A percentile compares a stretch with the other conserved stretches of the same genome.
phyloP scores from a whole-genome alignment of 768 basidiomycete species.

The Xerocomus potaroensis region DNA sequence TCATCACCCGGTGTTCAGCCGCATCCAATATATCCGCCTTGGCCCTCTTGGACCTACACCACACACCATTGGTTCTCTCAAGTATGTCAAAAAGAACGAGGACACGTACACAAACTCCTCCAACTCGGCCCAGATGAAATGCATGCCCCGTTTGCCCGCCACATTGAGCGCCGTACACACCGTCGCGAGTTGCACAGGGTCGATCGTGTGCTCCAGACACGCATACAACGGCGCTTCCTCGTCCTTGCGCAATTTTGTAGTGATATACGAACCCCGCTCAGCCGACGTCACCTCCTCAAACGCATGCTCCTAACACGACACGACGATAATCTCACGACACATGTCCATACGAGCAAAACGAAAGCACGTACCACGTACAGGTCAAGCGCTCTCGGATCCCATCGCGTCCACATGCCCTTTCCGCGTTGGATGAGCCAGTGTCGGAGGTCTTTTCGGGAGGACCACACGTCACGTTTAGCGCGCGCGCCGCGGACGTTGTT shows the following conservation, averaged over 20 bases:
- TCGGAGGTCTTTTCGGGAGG: constrained; percentile 16
- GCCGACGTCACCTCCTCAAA: constrained; percentile 16
- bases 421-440: constrained; percentile 16
- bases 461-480: constrained; percentile 26
- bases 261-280: constrained; percentile 13
- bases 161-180: constrained; percentile 14
- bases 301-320: constrained; percentile 17
- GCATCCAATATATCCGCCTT: constrained; percentile 29
- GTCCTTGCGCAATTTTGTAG: constrained; percentile 25
- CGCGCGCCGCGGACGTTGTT: constrained; percentile 28
- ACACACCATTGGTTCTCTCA: neutral
- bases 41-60: constrained; percentile 21
- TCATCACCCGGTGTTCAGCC: constrained; percentile 15
- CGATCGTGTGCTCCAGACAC: constrained; percentile 25
- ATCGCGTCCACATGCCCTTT: constrained; percentile 19
- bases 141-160: constrained; percentile 14
- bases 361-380: constrained; percentile 20
- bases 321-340: neutral
- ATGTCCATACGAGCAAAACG: no score
- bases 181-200: constrained; percentile 19
- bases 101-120: constrained; percentile 29
- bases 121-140: constrained; percentile 29
- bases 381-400: constrained; percentile 23
- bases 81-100: neutral
- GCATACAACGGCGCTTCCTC: constrained; percentile 27